Evolutionary conservation across 257 asterid species (phyloP).

Genomic region (Nicotiana attenuata): DNA sequence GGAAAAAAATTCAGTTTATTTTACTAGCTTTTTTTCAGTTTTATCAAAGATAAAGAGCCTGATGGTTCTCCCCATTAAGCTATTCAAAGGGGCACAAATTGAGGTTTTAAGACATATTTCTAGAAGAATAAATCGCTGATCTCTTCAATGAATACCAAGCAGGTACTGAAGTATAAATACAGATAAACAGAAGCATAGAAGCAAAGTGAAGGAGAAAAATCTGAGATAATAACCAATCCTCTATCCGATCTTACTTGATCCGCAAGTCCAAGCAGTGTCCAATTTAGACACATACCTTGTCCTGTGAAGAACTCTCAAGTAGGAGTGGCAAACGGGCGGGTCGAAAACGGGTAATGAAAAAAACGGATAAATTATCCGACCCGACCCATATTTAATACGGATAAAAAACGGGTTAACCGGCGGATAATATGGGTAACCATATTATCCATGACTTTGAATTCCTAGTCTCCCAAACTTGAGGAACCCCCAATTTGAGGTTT

Average conservation of each 20-base stretch:
- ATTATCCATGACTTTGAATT: no score
- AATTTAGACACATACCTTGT: background rate
- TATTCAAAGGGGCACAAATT: background rate
- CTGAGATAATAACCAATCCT: background rate
- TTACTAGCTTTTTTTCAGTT: background rate
- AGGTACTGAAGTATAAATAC: background rate
- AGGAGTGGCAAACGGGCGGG: no score
- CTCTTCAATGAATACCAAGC: background rate
- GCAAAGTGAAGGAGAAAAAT: background rate
- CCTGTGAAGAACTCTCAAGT: background rate
- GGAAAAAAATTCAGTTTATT: conserved; percentile 4
- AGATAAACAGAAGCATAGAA: background rate
- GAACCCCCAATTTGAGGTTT: no score
- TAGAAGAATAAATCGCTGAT: background rate
- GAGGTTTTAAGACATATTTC: background rate
- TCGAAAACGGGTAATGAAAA: no score
- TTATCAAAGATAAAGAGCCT: background rate
- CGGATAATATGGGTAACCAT: no score
- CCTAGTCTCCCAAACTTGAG: no score
- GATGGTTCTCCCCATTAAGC: background rate
- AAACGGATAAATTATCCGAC: no score
- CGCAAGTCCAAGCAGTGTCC: background rate
- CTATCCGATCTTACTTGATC: background rate
- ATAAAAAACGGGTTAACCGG: no score
- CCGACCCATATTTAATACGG: no score